Conservation (phyloP, 495 filamentous ascomycete genomes). For the Hypoxylon lienhwacheense region DNA sequence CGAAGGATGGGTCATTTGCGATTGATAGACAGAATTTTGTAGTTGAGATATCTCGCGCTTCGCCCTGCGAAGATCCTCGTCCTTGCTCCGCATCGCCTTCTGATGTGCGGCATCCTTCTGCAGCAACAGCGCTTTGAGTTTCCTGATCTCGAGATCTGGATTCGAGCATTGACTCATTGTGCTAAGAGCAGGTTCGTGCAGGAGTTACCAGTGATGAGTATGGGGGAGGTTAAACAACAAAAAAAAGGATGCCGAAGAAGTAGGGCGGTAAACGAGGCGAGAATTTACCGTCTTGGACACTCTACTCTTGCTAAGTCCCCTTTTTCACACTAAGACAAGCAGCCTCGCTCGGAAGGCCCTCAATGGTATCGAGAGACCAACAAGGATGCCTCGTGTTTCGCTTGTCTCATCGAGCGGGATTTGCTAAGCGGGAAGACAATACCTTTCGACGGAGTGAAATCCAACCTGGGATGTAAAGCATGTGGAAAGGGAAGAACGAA, state of each 20-base stretch:
- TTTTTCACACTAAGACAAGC: conserved; percentile 26
- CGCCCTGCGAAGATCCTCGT: conserved; percentile 35
- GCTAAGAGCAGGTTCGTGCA: conserved; percentile 14
- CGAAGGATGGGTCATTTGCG: conserved; percentile 32
- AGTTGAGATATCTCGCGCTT: conserved; percentile 37
- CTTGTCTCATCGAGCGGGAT: conserved; percentile 28
- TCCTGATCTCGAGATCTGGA: conserved; percentile 34
- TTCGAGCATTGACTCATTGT: conserved; percentile 33
- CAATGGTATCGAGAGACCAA: conserved; percentile 13
- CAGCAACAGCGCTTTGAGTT: conserved; percentile 32
- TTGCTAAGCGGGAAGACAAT: conserved; percentile 26
- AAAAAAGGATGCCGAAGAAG: conserved; percentile 6
- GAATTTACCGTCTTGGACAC: conserved; percentile 18
- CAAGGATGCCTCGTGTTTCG: conserved; percentile 29
- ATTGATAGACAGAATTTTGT: conserved; percentile 42
- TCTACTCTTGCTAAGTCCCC: conserved; percentile 16
- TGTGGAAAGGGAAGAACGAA: conserved; percentile 34
- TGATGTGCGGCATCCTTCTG: conserved; percentile 23
- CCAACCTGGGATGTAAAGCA: conserved; percentile 31
- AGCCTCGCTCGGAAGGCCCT: conserved; percentile 31
- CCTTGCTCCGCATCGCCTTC: conserved; percentile 34
- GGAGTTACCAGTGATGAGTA: conserved; percentile 20
- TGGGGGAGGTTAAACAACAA: conserved; percentile 5
- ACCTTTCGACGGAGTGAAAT: conserved; percentile 33
- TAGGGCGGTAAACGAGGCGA: conserved; percentile 21